phyloP scores from a whole-genome alignment of 768 basidiomycete species.

The Amanita subjunquillea region DNA sequence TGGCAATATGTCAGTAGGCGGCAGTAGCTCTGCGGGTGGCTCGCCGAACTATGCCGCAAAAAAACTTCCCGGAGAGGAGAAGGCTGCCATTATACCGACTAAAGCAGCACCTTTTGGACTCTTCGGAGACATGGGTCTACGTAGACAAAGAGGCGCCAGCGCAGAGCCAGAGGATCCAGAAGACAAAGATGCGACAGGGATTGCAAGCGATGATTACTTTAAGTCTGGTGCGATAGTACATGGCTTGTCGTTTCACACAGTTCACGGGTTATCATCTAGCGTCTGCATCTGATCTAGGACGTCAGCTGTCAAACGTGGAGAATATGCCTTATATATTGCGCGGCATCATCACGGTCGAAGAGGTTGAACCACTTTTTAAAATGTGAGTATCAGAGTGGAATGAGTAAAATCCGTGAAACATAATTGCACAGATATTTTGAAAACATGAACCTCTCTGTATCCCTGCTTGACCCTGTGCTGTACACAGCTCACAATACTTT shows the following conservation, averaged over 20 bases:
- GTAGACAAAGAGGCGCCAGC: slow-evolving; percentile 26
- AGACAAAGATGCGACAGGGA: slow-evolving; percentile 41
- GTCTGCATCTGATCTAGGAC: slow-evolving; percentile 29
- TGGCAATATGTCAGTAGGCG: slow-evolving; percentile 19
- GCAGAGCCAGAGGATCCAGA: slow-evolving; percentile 33
- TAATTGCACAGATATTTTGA: slow-evolving; percentile 51
- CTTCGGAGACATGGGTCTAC: slow-evolving; percentile 52
- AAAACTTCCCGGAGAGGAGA: slow-evolving; percentile 29
- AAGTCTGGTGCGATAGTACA: slow-evolving; percentile 35
- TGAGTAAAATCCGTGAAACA: background rate
- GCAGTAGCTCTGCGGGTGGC: slow-evolving; percentile 21
- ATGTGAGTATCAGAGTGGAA: slow-evolving; percentile 33
- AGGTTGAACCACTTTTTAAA: slow-evolving; percentile 64
- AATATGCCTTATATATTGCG: slow-evolving; percentile 56
- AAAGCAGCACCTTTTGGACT: slow-evolving; percentile 65
- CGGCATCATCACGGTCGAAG: slow-evolving; percentile 49
- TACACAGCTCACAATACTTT: slow-evolving; percentile 79
- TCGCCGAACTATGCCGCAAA: slow-evolving; percentile 21
- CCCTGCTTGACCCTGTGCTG: slow-evolving; percentile 68
- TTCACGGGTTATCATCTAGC: slow-evolving; percentile 17
- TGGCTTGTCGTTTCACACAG: background rate
- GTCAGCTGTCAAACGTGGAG: slow-evolving; percentile 25
- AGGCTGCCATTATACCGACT: slow-evolving; percentile 47
- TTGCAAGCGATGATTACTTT: slow-evolving; percentile 64
- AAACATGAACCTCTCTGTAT: slow-evolving; percentile 70